Evolutionary conservation across 225 moss, liverwort and hornwort species (phyloP), one percentile per base, ranked within the genome.

Genomic region (Rhytidiadelphus loreus): DNA sequence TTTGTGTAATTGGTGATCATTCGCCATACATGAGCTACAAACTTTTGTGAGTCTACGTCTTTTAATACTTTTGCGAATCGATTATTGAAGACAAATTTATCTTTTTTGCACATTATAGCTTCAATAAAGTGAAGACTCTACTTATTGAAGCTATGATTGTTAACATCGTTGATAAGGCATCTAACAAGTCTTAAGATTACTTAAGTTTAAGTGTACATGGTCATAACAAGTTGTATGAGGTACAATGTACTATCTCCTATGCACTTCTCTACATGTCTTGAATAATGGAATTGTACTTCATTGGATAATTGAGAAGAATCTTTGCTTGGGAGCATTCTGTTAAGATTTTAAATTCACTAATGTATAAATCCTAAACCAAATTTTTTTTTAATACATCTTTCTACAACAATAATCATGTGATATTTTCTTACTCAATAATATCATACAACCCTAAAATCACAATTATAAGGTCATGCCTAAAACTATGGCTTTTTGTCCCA

Each of bases 21-120:
- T 1, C 0, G 1, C 8, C 0, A 4, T 14, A 35, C 3, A 0
- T 25, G 4, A 70, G 41, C 5, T 70, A 0, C 14, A 70, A 70
- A 70, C 8, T 41, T 69, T 41, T 70, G 25, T 41, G 4, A 50
- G 50, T 11, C 13, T 69, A 69, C 1, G 1, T 69, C 4, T 69
- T 11, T 39, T 41, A 39, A 41, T 39, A 69, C 8, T 39, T 24
- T 0, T 41, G 0, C 25, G 41, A 41, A 70, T 41, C 2, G 0
- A 25, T 41, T 14, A 5, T 41, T 41, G 14, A 70, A 23, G 13
- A 69, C 8, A 39, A 39, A 2, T 69, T 69, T 24, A 39, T 24
- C 14, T 12, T n/a, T 66, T 21, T n/a, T 66, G 12, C 13, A 13
- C 22, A 68, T n/a, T 23, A 68, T 13, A n/a, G 23, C 68, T n/a